phyloP scores from a whole-genome alignment of 106 monocot genomes.

The Hemerocallis citrina region DNA sequence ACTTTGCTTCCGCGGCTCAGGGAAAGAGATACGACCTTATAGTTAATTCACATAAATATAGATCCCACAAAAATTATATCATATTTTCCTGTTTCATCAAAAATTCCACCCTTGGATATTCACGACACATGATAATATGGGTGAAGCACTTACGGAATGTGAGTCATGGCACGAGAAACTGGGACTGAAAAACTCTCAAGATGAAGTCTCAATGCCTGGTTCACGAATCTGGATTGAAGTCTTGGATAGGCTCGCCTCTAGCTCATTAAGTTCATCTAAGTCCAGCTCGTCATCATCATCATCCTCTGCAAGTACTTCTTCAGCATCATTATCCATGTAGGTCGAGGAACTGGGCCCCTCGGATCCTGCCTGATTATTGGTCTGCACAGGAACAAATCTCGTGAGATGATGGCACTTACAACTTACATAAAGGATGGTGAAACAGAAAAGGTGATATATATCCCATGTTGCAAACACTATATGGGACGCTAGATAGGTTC shows the following conservation, averaged over 20 bases:
- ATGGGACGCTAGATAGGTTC: too few relatives aligned
- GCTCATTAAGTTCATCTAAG: constrained; percentile 82
- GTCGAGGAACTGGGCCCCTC: constrained; percentile 51
- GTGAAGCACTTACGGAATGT: background rate
- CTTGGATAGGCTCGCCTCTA: constrained; percentile 81
- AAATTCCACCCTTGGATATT: background rate
- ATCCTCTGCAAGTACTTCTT: constrained; percentile 43
- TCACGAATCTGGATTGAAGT: constrained; percentile 59
- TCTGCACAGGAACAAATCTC: constrained; percentile 12
- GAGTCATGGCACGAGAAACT: background rate
- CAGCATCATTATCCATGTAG: constrained; percentile 21
- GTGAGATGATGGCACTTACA: too few relatives aligned
- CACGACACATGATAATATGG: background rate
- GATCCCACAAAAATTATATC: too few relatives aligned
- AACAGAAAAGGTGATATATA: background rate
- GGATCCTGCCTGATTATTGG: constrained; percentile 18
- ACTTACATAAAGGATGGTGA: background rate
- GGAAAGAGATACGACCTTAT: background rate
- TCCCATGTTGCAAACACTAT: background rate
- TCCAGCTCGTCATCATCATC: constrained; percentile 77
- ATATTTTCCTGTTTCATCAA: background rate
- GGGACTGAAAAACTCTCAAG: constrained; percentile 4
- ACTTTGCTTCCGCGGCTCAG: constrained; percentile 1
- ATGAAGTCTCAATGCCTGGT: constrained; percentile 26
- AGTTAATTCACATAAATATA: background rate